phyloP scores from a whole-genome alignment of 139 green algal species.

The Spirogloea muscicola region DNA sequence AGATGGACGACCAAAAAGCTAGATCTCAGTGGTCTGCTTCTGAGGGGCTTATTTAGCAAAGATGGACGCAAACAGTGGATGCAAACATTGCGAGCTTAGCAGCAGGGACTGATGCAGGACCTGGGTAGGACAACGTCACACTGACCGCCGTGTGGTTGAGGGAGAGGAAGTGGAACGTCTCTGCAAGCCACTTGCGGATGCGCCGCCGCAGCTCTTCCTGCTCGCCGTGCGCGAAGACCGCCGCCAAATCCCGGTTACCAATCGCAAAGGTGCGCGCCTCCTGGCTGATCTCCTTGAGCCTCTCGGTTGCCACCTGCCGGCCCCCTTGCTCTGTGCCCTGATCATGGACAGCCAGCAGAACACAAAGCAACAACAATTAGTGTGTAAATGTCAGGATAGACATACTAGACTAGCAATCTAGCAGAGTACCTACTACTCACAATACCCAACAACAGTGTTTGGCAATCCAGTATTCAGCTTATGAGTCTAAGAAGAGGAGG shows the following conservation, averaged over 20 bases:
- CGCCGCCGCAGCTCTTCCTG: neutral
- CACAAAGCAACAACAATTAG: too few relatives aligned
- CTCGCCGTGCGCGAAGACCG: constrained; percentile 11
- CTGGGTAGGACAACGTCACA: too few relatives aligned
- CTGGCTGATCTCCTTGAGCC: neutral
- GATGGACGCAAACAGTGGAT: too few relatives aligned
- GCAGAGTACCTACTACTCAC: too few relatives aligned
- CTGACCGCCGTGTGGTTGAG: too few relatives aligned
- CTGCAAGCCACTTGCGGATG: constrained; percentile 16
- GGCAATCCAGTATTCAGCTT: neutral
- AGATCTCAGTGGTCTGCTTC: too few relatives aligned
- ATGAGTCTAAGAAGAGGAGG: neutral
- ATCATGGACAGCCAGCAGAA: too few relatives aligned
- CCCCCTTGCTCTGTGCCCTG: too few relatives aligned
- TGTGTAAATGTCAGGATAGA: constrained; percentile 2
- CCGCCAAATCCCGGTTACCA: neutral
- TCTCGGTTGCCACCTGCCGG: neutral
- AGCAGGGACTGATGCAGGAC: too few relatives aligned
- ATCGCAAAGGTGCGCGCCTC: constrained; percentile 9
- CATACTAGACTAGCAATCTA: neutral
- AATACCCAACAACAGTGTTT: neutral
- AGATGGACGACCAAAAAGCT: too few relatives aligned
- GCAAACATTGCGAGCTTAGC: too few relatives aligned
- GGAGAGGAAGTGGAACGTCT: constrained; percentile 19
- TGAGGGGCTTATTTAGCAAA: too few relatives aligned